A percentile compares a stretch with the other conserved stretches of the same genome.
Conservation (phyloP, 2,329 filamentous ascomycete species). For the Aspergillus versicolor region DNA sequence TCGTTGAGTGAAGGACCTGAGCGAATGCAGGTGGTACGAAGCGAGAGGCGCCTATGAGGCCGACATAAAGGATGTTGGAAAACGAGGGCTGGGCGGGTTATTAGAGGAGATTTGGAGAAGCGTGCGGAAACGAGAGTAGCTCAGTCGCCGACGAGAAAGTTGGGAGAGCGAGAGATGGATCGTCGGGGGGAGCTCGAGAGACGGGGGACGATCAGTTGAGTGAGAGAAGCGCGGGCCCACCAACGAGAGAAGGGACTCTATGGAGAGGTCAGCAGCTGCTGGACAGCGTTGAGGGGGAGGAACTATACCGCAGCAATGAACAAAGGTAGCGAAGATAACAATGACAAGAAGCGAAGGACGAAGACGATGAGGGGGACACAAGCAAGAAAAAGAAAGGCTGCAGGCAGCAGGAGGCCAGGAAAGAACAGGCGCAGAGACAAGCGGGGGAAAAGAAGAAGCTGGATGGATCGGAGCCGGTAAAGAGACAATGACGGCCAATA, state of each 20-base stretch:
- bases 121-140: constrained; percentile 9
- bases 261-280: constrained; percentile 3
- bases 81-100: not conserved
- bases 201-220: constrained; percentile 7
- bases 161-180: constrained; percentile 9
- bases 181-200: constrained; percentile 5
- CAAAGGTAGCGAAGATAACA: not conserved
- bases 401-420: not conserved
- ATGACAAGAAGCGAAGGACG: not conserved
- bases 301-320: constrained; percentile 7
- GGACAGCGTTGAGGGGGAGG: not conserved
- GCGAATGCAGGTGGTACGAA: constrained; percentile 6
- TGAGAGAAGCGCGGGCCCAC: constrained; percentile 11
- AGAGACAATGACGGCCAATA: constrained; percentile 9
- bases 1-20: constrained; percentile 1
- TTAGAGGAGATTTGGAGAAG: not conserved
- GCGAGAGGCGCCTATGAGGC: constrained; percentile 10
- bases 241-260: constrained; percentile 10
- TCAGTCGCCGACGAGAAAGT: constrained; percentile 1
- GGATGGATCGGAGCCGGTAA: constrained; percentile 10
- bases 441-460: not conserved
- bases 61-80: constrained; percentile 10
- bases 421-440: not conserved
- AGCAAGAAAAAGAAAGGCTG: not conserved
- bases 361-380: constrained; percentile 2